Base-by-base conservation (phyloP, 208 protist genomes). In the Blechomonas ayalai region DNA sequence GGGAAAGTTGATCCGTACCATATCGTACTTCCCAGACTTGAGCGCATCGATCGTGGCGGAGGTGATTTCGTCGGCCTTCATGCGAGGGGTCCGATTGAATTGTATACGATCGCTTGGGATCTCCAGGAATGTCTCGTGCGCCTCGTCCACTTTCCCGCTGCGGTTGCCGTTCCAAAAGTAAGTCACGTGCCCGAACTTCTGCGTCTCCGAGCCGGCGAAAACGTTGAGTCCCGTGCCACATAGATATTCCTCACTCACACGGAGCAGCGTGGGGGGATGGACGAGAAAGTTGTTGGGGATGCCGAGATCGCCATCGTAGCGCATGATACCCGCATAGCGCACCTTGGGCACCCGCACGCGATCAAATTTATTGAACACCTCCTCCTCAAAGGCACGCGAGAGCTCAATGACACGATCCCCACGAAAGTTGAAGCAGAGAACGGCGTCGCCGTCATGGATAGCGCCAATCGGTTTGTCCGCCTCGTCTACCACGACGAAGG, bases 101-200 rank as follows among this genome's bases (percentile, higher is more conserved):
- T 96, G 79, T n/a, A 90, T 51, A 36, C 79, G 82, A 69, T 93
- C 82, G 61, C 84, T 95, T 20, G 66, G 41, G 65, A 97, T 86
- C 67, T 95, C 81, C 32, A 75, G 59, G 67, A 97, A 97, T 22
- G 75, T 88, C 69, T 97, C 92, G 42, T 79, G 68, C 48, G 71
- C 36, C 52, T 82, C 82, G 61, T 89, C 55, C 38, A 97, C 36
- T 65, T 96, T 92, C 43, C 90, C 95, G 46, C 73, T 90, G 58
- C 89, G 76, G 81, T 97, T 97, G 38, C 95, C 95, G 63, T 97
- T 97, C 86, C 86, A 97, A 67, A 97, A 97, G 85, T 95, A 97
- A 3, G 92, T 97, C 27, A 97, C 93, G 67, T 97, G 92, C 27
- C 92, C 92, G 57, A 96, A 97, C 88, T 97, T 97, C 65, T 97